Evolutionary conservation across 192 early-diverging fungal species (phyloP).

Genomic region (Backusella westeae): DNA sequence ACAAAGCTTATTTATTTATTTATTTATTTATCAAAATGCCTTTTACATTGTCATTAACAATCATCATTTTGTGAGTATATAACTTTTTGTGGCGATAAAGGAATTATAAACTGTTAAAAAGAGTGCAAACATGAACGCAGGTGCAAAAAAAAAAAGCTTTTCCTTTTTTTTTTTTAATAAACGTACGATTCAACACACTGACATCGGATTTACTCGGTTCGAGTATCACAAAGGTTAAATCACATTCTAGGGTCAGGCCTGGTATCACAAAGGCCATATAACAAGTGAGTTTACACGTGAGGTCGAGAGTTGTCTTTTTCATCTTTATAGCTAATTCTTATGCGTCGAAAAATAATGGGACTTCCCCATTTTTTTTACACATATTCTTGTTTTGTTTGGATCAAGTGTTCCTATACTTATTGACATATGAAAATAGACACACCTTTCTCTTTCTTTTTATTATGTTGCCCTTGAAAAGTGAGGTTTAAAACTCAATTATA

Average conservation of each 20-base stretch:
- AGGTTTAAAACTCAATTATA: slow-evolving; percentile 4
- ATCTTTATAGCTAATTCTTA: background rate
- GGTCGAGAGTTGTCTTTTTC: background rate
- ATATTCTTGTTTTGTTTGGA: background rate
- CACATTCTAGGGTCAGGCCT: background rate
- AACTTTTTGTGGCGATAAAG: background rate
- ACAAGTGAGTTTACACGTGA: slow-evolving; percentile 8
- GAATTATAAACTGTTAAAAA: background rate
- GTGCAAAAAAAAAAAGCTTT: background rate
- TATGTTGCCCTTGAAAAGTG: background rate
- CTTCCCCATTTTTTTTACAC: background rate
- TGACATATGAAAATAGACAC: background rate
- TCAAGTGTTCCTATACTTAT: background rate
- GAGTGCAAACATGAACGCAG: background rate
- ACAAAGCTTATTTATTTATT: background rate
- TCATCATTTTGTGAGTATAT: background rate
- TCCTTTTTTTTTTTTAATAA: background rate
- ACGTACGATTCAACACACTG: slow-evolving; percentile 1
- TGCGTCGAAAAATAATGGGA: background rate
- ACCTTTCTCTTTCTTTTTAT: background rate
- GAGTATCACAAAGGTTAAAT: slow-evolving; percentile 2
- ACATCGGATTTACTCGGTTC: background rate
- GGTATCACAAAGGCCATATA: background rate
- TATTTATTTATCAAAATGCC: background rate
- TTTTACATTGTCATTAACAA: background rate